Evolutionary conservation across 306 rosid genomes (phyloP).

Genomic region (Castanea crenata): DNA sequence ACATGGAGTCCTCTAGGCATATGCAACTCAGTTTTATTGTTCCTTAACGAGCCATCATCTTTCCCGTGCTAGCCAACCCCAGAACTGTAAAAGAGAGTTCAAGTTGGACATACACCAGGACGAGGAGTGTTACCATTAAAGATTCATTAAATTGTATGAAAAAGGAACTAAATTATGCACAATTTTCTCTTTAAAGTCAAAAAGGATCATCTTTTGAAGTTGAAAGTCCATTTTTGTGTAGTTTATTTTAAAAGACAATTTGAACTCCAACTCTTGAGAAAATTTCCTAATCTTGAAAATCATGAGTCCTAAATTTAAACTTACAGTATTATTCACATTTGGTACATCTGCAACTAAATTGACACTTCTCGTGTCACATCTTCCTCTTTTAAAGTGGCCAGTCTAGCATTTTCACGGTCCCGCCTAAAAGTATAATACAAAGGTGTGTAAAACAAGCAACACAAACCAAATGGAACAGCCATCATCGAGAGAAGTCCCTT

Average conservation of each 20-base stretch:
- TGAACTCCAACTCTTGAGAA: background rate
- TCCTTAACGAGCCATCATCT: background rate
- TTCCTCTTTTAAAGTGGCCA: constrained; percentile 48
- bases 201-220: constrained; percentile 14
- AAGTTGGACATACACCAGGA: background rate
- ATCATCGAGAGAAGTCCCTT: constrained; percentile 89
- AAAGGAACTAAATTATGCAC: background rate
- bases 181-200: background rate
- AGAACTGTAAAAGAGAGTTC: constrained; percentile 11
- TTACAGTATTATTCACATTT: background rate
- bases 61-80: background rate
- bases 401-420: constrained; percentile 75
- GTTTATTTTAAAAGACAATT: background rate
- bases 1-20: too few species aligned
- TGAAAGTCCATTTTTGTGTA: background rate
- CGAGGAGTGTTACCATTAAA: constrained; percentile 1
- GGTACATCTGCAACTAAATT: background rate
- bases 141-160: constrained; percentile 1
- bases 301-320: background rate
- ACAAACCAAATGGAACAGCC: constrained; percentile 82
- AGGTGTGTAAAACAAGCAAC: constrained; percentile 89
- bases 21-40: too few species aligned
- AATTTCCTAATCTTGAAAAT: background rate
- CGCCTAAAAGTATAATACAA: constrained; percentile 57
- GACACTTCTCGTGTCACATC: constrained; percentile 41